phyloP scores from a whole-genome alignment of 306 rosid species.

The Glycine soja region DNA sequence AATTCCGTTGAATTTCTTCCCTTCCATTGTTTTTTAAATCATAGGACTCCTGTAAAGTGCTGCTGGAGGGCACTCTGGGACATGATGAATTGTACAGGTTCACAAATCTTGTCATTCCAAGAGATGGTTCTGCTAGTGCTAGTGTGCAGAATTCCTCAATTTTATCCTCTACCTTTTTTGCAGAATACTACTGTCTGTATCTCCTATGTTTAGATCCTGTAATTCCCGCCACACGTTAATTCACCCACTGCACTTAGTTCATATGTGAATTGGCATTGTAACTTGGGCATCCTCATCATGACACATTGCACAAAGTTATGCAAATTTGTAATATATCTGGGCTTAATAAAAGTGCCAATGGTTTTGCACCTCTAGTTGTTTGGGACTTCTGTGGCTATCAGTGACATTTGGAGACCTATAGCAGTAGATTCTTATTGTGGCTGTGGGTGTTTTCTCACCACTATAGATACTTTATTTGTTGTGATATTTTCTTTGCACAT shows the following conservation, averaged over 20 bases:
- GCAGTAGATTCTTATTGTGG: neutral
- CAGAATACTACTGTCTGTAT: neutral
- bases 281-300: neutral
- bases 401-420: neutral
- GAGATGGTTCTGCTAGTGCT: neutral
- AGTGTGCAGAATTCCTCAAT: neutral
- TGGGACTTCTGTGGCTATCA: neutral
- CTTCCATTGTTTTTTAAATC: neutral
- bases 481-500: constrained; percentile 14
- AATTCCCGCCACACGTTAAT: neutral
- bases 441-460: neutral
- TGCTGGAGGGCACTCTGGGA: neutral
- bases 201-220: neutral
- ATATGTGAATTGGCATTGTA: neutral
- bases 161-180: neutral
- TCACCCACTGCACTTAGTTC: neutral
- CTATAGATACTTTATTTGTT: neutral
- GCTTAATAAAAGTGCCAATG: neutral
- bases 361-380: neutral
- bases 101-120: neutral
- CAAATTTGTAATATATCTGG: neutral
- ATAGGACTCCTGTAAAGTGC: neutral
- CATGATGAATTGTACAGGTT: neutral
- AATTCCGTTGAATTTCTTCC: neutral
- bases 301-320: neutral